phyloP scores from a whole-genome alignment of 192 early-diverging fungal genomes.

The Coemansia sp. region DNA sequence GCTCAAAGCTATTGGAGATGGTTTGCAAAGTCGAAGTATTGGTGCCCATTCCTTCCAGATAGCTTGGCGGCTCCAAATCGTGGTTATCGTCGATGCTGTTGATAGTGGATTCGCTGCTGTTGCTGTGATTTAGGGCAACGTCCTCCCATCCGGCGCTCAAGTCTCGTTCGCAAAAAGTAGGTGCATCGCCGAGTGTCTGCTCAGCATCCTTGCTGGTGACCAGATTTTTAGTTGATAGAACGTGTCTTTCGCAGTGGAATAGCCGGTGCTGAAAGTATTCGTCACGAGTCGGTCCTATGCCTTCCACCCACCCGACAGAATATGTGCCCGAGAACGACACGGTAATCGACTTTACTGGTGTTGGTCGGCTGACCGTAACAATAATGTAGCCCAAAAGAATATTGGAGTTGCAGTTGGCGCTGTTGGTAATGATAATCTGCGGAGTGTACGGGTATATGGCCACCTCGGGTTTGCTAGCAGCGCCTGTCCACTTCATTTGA shows the following conservation, averaged over 20 bases:
- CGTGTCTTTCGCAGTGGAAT: conserved; percentile 20
- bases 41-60: not conserved
- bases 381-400: conserved; percentile 28
- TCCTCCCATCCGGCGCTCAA: conserved; percentile 9
- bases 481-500: conserved; percentile 21
- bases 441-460: conserved; percentile 32
- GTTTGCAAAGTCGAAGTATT: not conserved
- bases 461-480: conserved; percentile 9
- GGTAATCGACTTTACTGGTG: conserved; percentile 19
- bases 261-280: conserved; percentile 34
- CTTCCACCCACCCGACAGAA: conserved; percentile 26
- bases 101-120: conserved; percentile 6
- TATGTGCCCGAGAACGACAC: conserved; percentile 28
- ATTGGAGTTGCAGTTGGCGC: conserved; percentile 36
- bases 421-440: conserved; percentile 29
- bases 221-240: conserved; percentile 14
- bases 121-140: conserved; percentile 10
- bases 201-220: not conserved
- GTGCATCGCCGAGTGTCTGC: not conserved
- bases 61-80: conserved; percentile 5
- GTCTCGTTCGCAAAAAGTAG: not conserved
- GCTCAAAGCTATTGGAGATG: conserved; percentile 8
- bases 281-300: conserved; percentile 15
- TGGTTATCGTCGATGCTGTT: not conserved
- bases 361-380: conserved; percentile 11